Conservation (phyloP, 2,329 filamentous ascomycete species). For the Colletotrichum lini region DNA sequence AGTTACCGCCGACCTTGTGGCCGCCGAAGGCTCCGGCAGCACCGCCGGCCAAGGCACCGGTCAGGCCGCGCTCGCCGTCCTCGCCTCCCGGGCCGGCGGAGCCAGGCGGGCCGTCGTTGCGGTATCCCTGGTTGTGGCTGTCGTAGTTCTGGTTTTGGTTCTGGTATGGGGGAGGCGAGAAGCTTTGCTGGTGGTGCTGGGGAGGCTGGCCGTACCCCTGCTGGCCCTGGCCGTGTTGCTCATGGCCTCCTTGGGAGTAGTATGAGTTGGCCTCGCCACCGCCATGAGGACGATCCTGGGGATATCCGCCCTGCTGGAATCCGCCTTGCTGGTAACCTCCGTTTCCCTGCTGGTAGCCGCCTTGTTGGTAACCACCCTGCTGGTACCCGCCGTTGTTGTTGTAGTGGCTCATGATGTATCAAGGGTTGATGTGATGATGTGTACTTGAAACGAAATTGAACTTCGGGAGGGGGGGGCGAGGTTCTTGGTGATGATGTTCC, state of each 20-base stretch:
- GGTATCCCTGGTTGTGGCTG: constrained; percentile 32
- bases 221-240: constrained; percentile 20
- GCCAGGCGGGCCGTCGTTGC: constrained; percentile 35
- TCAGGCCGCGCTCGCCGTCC: constrained; percentile 58
- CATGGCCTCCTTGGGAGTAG: constrained; percentile 25
- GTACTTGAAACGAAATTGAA: not conserved
- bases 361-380: constrained; percentile 13
- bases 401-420: constrained; percentile 33
- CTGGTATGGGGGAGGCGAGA: constrained; percentile 32
- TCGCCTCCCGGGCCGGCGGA: constrained; percentile 44
- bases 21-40: constrained; percentile 58
- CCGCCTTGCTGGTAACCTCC: constrained; percentile 18
- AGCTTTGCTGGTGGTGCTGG: constrained; percentile 34
- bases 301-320: constrained; percentile 21
- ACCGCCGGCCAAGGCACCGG: constrained; percentile 57
- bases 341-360: constrained; percentile 21
- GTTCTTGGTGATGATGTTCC: constrained; percentile 10
- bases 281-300: constrained; percentile 9
- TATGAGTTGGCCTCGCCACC: constrained; percentile 36
- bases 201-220: constrained; percentile 37
- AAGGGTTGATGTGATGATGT: not conserved
- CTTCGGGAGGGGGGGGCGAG: not conserved
- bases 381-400: constrained; percentile 27
- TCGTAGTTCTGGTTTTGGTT: constrained; percentile 21
- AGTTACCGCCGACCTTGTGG: constrained; percentile 56